phyloP scores from a whole-genome alignment of 2,329 filamentous ascomycete genomes.

The Sarocladium strictum region DNA sequence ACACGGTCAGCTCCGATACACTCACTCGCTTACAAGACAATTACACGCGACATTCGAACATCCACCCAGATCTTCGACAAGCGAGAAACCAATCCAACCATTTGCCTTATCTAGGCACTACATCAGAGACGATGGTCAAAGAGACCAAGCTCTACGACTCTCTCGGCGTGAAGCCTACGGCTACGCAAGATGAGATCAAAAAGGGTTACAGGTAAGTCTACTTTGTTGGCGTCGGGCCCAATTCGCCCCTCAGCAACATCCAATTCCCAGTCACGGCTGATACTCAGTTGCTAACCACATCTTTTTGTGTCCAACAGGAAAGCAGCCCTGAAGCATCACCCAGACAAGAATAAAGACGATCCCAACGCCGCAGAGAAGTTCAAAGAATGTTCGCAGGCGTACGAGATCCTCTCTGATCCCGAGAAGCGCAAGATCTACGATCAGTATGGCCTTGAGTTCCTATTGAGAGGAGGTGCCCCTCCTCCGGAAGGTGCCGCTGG shows the following conservation, averaged over 20 bases:
- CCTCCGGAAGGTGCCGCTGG: slow-evolving; percentile 51
- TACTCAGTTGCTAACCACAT: slow-evolving; percentile 27
- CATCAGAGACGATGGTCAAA: slow-evolving; percentile 65
- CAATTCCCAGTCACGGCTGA: background rate
- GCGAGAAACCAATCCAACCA: background rate
- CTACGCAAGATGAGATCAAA: slow-evolving; percentile 91
- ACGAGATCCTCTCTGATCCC: slow-evolving; percentile 94
- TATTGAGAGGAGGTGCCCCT: slow-evolving; percentile 68
- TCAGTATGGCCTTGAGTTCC: slow-evolving; percentile 87
- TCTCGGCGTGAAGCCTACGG: slow-evolving; percentile 70
- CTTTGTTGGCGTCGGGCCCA: background rate
- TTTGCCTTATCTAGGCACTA: background rate
- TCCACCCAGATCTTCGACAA: background rate
- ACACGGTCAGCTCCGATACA: background rate
- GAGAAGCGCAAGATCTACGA: slow-evolving; percentile 97
- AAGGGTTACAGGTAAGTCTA: slow-evolving; percentile 77
- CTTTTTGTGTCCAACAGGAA: slow-evolving; percentile 49
- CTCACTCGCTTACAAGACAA: slow-evolving; percentile 5
- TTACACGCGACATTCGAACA: background rate
- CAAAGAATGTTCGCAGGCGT: slow-evolving; percentile 96
- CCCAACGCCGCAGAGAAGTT: slow-evolving; percentile 84
- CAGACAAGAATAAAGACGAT: slow-evolving; percentile 96
- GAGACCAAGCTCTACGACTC: slow-evolving; percentile 95
- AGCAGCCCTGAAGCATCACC: slow-evolving; percentile 84
- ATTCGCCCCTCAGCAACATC: background rate